Evolutionary conservation across 1,139 yeast species (phyloP).

Genomic region (Saccharomyces hybrid): DNA sequence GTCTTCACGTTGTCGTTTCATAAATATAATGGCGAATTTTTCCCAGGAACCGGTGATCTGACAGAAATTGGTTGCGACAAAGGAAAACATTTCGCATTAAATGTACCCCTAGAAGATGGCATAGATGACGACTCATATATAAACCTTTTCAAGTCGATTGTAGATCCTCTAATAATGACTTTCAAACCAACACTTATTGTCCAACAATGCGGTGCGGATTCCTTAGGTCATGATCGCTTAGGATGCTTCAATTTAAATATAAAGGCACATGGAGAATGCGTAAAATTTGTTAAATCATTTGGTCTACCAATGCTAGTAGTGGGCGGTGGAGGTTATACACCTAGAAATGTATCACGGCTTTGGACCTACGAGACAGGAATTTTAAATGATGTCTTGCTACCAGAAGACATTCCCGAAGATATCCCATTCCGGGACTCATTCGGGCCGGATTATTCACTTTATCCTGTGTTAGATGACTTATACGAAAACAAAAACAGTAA

Average conservation of each 20-base stretch:
- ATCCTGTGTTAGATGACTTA: conserved; percentile 83
- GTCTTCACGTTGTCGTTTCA: conserved; percentile 95
- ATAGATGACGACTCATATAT: conserved; percentile 89
- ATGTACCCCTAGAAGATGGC: conserved; percentile 93
- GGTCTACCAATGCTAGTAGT: conserved; percentile 83
- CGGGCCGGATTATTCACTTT: conserved; percentile 86
- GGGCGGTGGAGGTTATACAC: conserved; percentile 98
- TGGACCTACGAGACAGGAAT: conserved; percentile 96
- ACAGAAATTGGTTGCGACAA: conserved; percentile 81
- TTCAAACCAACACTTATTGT: conserved; percentile 89
- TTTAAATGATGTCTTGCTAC: conserved; percentile 68
- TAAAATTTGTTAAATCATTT: conserved; percentile 74
- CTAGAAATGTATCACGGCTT: conserved; percentile 84
- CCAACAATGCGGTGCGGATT: conserved; percentile 96
- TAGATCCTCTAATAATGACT: conserved; percentile 78
- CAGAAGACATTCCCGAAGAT: conserved; percentile 65
- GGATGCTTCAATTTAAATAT: conserved; percentile 92
- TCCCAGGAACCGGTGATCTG: conserved; percentile 92
- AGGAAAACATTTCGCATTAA: conserved; percentile 80
- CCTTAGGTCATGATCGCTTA: conserved; percentile 83
- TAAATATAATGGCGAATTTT: conserved; percentile 89
- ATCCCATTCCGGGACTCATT: conserved; percentile 83
- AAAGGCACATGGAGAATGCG: conserved; percentile 93
- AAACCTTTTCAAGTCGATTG: conserved; percentile 67
- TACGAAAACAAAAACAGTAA: conserved; percentile 83